Conservation (phyloP, 768 basidiomycete species). For the Auricularia cornea region DNA sequence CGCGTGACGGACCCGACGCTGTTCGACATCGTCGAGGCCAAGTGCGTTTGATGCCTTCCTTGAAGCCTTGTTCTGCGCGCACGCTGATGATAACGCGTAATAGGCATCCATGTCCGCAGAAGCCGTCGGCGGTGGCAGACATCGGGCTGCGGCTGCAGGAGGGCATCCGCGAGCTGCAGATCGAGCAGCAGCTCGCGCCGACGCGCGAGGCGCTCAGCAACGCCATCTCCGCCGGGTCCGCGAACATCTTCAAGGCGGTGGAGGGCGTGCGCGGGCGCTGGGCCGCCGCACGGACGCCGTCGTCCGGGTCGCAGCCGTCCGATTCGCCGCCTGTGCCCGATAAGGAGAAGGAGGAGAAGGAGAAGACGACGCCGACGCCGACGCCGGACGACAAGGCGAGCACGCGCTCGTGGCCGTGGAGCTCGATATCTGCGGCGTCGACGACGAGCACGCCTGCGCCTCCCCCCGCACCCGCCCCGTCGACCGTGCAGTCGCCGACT, state of each 20-base stretch:
- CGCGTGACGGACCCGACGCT: conserved; percentile 81
- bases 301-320: conserved; percentile 18
- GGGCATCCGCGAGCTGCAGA: conserved; percentile 86
- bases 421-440: conserved; percentile 3
- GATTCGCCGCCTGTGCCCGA: conserved; percentile 12
- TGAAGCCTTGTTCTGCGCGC: not conserved
- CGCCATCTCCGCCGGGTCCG: conserved; percentile 64
- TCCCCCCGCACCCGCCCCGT: conserved; percentile 5
- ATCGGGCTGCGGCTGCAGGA: conserved; percentile 87
- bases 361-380: conserved; percentile 9
- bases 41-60: conserved; percentile 36
- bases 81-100: not conserved
- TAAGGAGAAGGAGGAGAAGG: conserved; percentile 17
- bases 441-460: conserved; percentile 7
- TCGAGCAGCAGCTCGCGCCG: conserved; percentile 90
- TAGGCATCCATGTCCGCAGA: conserved; percentile 91
- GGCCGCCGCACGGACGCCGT: conserved; percentile 32
- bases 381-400: conserved; percentile 10
- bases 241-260: conserved; percentile 80
- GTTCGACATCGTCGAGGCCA: conserved; percentile 92
- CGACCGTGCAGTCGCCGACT: not conserved
- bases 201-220: conserved; percentile 81
- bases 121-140: conserved; percentile 82
- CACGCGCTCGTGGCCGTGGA: not conserved
- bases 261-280: conserved; percentile 80